Evolutionary conservation across 2,329 filamentous ascomycete species (phyloP).

Genomic region (Ascomycota sp.): DNA sequence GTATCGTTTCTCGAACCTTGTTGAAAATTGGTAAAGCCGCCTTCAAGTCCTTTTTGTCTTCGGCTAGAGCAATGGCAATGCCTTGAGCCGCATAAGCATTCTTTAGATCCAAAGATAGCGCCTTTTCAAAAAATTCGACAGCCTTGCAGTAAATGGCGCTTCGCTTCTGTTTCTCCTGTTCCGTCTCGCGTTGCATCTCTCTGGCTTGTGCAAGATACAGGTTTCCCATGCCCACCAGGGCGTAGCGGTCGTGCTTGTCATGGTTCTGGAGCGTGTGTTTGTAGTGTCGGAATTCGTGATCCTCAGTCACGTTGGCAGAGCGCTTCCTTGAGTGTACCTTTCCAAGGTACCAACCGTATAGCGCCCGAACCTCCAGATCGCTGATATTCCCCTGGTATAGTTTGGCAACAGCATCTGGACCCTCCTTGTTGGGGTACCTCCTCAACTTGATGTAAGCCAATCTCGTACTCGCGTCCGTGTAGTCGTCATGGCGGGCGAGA

Average conservation of each 20-base stretch:
- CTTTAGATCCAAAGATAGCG: conserved; percentile 77
- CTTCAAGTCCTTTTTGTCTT: conserved; percentile 80
- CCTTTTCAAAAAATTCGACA: conserved; percentile 97
- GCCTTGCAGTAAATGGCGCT: conserved; percentile 74
- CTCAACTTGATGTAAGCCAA: conserved; percentile 78
- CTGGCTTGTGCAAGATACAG: conserved; percentile 69
- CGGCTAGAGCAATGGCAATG: conserved; percentile 79
- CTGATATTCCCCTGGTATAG: conserved; percentile 67
- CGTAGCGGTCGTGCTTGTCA: conserved; percentile 97
- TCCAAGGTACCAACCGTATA: conserved; percentile 92
- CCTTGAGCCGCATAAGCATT: conserved; percentile 95
- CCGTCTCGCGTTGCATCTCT: conserved; percentile 83
- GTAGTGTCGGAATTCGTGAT: conserved; percentile 82
- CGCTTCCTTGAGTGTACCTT: conserved; percentile 63
- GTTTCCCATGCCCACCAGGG: conserved; percentile 92
- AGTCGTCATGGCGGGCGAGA: conserved; percentile 68
- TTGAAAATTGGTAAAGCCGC: conserved; percentile 72
- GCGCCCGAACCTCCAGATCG: conserved; percentile 76
- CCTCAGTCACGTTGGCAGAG: conserved; percentile 61
- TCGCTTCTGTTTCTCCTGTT: conserved; percentile 78
- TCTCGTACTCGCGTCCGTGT: conserved; percentile 76
- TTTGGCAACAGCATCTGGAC: conserved; percentile 66
- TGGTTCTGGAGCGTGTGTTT: conserved; percentile 88
- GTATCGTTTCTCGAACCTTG: conserved; percentile 76
- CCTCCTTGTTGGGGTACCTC: conserved; percentile 64